Conservation (phyloP, 2,329 filamentous ascomycete genomes). For the Epichloe scottii region DNA sequence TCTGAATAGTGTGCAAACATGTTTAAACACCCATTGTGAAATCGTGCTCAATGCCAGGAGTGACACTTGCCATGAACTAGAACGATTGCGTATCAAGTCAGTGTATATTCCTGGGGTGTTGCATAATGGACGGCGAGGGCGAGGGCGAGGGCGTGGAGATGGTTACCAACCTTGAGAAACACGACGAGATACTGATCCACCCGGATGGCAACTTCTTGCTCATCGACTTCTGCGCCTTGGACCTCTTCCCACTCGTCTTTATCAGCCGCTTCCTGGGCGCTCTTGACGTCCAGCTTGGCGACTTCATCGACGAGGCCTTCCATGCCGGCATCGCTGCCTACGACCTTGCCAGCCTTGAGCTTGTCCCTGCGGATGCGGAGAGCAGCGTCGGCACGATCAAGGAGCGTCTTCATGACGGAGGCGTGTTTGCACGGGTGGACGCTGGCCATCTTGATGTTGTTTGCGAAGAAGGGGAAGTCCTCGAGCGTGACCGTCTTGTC, state of each 20-base stretch:
- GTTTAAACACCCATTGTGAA: slow-evolving; percentile 89
- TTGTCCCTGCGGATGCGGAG: slow-evolving; percentile 81
- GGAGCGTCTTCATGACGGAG: slow-evolving; percentile 92
- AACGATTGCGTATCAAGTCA: not conserved
- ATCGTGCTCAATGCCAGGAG: slow-evolving; percentile 93
- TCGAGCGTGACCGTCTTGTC: slow-evolving; percentile 98
- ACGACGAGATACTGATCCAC: slow-evolving; percentile 86
- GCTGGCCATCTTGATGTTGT: slow-evolving; percentile 87
- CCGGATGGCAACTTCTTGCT: slow-evolving; percentile 64
- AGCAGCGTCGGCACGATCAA: slow-evolving; percentile 88
- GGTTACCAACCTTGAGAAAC: slow-evolving; percentile 65
- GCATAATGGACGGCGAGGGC: too few species aligned
- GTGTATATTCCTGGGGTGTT: not conserved
- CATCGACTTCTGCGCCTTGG: slow-evolving; percentile 47
- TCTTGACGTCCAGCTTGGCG: slow-evolving; percentile 46
- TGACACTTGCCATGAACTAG: slow-evolving; percentile 74
- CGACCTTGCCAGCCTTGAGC: slow-evolving; percentile 46
- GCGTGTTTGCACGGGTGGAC: slow-evolving; percentile 97
- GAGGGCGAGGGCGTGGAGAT: too few species aligned
- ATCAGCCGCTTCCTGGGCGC: slow-evolving; percentile 37
- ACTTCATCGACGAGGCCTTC: slow-evolving; percentile 80
- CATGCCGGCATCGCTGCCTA: slow-evolving; percentile 46
- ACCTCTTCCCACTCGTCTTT: slow-evolving; percentile 56
- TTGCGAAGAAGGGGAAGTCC: slow-evolving; percentile 90
- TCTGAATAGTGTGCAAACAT: not conserved